Conservation (phyloP, 2,329 filamentous ascomycete genomes). For the Shiraia bambusicola region DNA sequence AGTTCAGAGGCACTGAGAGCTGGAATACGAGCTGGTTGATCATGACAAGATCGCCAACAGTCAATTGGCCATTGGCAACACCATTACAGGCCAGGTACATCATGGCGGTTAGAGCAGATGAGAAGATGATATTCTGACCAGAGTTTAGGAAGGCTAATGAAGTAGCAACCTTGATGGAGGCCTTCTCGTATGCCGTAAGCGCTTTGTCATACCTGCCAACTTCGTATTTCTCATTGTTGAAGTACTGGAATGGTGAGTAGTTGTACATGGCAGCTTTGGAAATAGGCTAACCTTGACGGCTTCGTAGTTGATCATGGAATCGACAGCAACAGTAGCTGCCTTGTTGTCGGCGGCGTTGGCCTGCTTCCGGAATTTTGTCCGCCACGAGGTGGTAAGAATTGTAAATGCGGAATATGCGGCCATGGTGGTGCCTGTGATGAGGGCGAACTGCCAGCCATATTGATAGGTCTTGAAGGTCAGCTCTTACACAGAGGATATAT, state of each 20-base stretch:
- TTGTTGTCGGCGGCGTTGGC: conserved; percentile 96
- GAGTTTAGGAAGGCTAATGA: conserved; percentile 91
- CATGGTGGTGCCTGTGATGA: conserved; percentile 90
- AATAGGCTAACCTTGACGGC: conserved; percentile 69
- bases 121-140: conserved; percentile 97
- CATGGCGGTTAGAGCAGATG: conserved; percentile 88
- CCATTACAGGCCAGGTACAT: conserved; percentile 96
- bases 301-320: conserved; percentile 98
- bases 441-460: conserved; percentile 88
- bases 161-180: conserved; percentile 94
- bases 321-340: conserved; percentile 91
- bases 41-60: conserved; percentile 96
- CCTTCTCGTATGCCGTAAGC: conserved; percentile 81
- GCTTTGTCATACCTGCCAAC: conserved; percentile 87
- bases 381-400: conserved; percentile 93
- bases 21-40: conserved; percentile 99
- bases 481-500: background rate
- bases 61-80: conserved; percentile 76
- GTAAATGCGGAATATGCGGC: conserved; percentile 93
- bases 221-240: conserved; percentile 98
- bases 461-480: conserved; percentile 69
- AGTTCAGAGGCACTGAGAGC: conserved; percentile 94
- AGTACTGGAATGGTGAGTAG: conserved; percentile 59
- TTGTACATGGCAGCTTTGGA: background rate
- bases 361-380: conserved; percentile 92